Percentiles rank a stretch among this genome's conserved stretches.
Conservation (phyloP, 2,329 filamentous ascomycete genomes). For the Microcera coccophila region DNA sequence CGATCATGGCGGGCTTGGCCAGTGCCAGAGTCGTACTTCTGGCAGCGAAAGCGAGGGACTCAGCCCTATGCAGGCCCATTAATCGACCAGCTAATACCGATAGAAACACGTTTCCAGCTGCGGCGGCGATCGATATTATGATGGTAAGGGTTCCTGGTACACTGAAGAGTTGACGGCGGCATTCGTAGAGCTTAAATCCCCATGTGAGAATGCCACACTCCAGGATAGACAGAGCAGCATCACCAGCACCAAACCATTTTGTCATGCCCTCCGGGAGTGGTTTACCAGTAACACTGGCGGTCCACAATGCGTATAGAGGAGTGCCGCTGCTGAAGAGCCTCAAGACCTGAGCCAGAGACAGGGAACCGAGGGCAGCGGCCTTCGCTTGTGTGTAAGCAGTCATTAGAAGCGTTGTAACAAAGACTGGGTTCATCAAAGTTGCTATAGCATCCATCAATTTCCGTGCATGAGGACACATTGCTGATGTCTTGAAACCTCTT, state of each 20-base stretch:
- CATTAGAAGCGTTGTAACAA: slow-evolving; percentile 44
- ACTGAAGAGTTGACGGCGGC: slow-evolving; percentile 44
- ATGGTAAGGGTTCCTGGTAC: slow-evolving; percentile 39
- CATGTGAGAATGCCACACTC: slow-evolving; percentile 50
- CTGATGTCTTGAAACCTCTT: slow-evolving; percentile 29
- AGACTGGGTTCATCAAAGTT: slow-evolving; percentile 46
- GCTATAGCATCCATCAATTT: slow-evolving; percentile 31
- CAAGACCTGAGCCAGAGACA: slow-evolving; percentile 29
- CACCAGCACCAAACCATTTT: slow-evolving; percentile 44
- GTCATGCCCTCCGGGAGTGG: slow-evolving; percentile 13
- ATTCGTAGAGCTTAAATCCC: slow-evolving; percentile 53
- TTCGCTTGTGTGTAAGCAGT: slow-evolving; percentile 43
- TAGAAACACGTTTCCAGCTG: slow-evolving; percentile 41
- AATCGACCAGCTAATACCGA: slow-evolving; percentile 36
- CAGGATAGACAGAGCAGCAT: slow-evolving; percentile 46
- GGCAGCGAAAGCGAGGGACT: slow-evolving; percentile 46
- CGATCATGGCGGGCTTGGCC: slow-evolving; percentile 44
- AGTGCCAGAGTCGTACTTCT: slow-evolving; percentile 50
- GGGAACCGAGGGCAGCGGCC: slow-evolving; percentile 26
- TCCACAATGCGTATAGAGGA: slow-evolving; percentile 36
- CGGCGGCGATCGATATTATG: slow-evolving; percentile 34
- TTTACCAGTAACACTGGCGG: slow-evolving; percentile 10
- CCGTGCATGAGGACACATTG: not conserved
- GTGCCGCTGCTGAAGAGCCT: slow-evolving; percentile 32
- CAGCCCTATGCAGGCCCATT: slow-evolving; percentile 34